phyloP scores from a whole-genome alignment of 208 protist species.

The Trichomonas tenax region DNA sequence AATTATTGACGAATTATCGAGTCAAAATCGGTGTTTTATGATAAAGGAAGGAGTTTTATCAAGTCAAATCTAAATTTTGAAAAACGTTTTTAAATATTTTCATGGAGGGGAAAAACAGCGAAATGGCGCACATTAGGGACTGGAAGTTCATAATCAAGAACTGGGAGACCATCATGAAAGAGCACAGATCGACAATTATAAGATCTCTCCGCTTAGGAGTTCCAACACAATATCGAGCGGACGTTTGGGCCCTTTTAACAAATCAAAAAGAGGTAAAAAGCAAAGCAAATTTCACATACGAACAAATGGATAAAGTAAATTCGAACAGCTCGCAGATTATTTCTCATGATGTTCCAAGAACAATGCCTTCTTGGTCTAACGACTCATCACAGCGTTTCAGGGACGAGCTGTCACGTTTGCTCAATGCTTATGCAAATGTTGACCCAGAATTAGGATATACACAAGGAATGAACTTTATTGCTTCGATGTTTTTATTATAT shows the following conservation, averaged over 20 bases:
- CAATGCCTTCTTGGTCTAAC: not conserved
- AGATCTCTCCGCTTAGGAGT: not conserved
- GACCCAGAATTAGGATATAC: conserved; percentile 14
- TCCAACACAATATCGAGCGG: not conserved
- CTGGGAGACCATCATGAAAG: not conserved
- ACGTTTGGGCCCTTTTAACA: not conserved
- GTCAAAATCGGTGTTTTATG: too few relatives aligned
- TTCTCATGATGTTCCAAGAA: not conserved
- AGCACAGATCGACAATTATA: not conserved
- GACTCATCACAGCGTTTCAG: too few relatives aligned
- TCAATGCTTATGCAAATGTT: not conserved
- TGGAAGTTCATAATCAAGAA: not conserved
- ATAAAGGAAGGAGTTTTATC: too few relatives aligned
- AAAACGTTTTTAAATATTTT: too few relatives aligned
- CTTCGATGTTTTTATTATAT: not conserved
- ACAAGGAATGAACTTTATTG: conserved; percentile 26
- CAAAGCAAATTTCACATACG: not conserved
- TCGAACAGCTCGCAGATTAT: not conserved
- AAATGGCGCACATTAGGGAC: not conserved
- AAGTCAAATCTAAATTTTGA: too few relatives aligned
- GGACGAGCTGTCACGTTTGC: not conserved
- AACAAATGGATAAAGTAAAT: not conserved
- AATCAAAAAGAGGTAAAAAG: not conserved
- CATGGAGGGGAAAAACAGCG: not conserved
- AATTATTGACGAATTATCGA: too few relatives aligned